A percentile compares a stretch with the other conserved stretches of the same genome.
Evolutionary conservation across 2,329 filamentous ascomycete species (phyloP).

Genomic region (Alternaria sp.): DNA sequence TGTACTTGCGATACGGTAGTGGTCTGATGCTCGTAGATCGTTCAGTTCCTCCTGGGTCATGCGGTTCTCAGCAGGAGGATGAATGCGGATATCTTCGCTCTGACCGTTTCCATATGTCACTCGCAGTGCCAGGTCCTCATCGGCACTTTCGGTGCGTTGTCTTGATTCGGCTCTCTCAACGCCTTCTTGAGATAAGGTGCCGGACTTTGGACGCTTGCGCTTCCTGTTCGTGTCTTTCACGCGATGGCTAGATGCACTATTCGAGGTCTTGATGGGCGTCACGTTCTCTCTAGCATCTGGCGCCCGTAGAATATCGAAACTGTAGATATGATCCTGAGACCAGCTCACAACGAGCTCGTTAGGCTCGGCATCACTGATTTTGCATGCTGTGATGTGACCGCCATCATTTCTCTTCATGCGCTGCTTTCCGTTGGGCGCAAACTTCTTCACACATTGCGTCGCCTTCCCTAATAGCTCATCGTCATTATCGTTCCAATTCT

Average conservation of each 20-base stretch:
- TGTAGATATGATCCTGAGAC: slow-evolving; percentile 71
- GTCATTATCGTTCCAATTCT: slow-evolving; percentile 52
- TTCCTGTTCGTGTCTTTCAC: slow-evolving; percentile 54
- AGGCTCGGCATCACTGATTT: slow-evolving; percentile 72
- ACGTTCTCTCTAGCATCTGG: slow-evolving; percentile 60
- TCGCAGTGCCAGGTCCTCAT: slow-evolving; percentile 58
- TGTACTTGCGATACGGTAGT: slow-evolving; percentile 62
- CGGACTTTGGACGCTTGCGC: slow-evolving; percentile 61
- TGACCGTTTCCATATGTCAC: slow-evolving; percentile 67
- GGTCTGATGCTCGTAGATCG: slow-evolving; percentile 60
- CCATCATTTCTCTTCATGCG: slow-evolving; percentile 61
- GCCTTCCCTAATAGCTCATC: slow-evolving; percentile 64
- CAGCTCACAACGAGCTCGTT: slow-evolving; percentile 73
- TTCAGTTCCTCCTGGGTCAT: slow-evolving; percentile 51
- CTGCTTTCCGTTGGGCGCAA: slow-evolving; percentile 66
- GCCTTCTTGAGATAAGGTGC: slow-evolving; percentile 39
- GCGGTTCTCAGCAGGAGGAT: slow-evolving; percentile 35
- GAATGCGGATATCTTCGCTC: slow-evolving; percentile 63
- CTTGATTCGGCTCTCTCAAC: slow-evolving; percentile 55
- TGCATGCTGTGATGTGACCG: slow-evolving; percentile 72
- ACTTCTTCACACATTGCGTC: slow-evolving; percentile 70
- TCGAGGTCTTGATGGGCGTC: slow-evolving; percentile 20
- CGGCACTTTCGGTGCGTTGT: slow-evolving; percentile 55
- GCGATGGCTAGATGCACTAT: slow-evolving; percentile 20
- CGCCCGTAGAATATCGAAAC: slow-evolving; percentile 67